Evolutionary conservation across 306 rosid genomes (phyloP).

Genomic region (Glycine soja): DNA sequence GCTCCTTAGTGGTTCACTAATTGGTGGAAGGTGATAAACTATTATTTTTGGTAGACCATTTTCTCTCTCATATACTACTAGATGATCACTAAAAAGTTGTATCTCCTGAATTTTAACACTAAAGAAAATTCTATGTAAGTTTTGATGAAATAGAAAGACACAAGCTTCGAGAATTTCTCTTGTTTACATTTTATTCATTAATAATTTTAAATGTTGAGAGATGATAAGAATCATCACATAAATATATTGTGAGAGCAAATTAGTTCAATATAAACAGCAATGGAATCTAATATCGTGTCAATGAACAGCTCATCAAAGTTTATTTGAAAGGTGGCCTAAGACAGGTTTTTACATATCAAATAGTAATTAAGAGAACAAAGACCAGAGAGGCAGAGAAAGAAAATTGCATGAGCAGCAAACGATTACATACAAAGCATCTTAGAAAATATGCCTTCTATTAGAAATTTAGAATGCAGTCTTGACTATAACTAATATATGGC

Average conservation of each 20-base stretch:
- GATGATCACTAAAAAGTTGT: constrained; percentile 73
- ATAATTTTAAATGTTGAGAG: constrained; percentile 27
- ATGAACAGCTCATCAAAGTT: background rate
- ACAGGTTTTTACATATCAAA: background rate
- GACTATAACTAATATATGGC: constrained; percentile 14
- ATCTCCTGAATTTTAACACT: constrained; percentile 87
- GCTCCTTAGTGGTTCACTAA: constrained; percentile 66
- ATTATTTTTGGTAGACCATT: constrained; percentile 77
- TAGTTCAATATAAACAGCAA: background rate
- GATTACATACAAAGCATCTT: background rate
- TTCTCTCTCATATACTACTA: constrained; percentile 79
- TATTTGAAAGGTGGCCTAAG: background rate
- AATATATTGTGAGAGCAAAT: background rate
- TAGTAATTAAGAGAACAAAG: background rate
- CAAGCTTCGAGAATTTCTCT: background rate
- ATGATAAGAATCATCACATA: background rate
- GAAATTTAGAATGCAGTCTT: constrained; percentile 16
- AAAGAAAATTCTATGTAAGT: constrained; percentile 53
- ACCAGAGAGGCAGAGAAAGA: background rate
- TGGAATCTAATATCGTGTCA: background rate
- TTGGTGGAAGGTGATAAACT: constrained; percentile 73
- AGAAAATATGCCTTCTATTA: background rate
- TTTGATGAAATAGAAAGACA: constrained; percentile 42
- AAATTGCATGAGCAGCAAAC: constrained; percentile 1
- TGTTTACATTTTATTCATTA: constrained; percentile 37